These are phyloP conservation scores for Triticum aestivum DNA, from an alignment of 176 grass and related monocot species.

Conservation along the genomic window IWGSC_CS_RefSeq_v2.1 NC_057814.1:176756049-176756548, in stretches of 20 bases:
- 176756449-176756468: slow-evolving; percentile 97
- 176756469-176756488: slow-evolving; percentile 97
- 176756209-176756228: background rate
- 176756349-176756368: slow-evolving; percentile 8
- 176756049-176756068: slow-evolving; percentile 72
- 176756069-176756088: slow-evolving; percentile 78
- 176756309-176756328: slow-evolving; percentile 97
- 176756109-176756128: slow-evolving; percentile 96
- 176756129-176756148: slow-evolving; percentile 85
- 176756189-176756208: background rate
- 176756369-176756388: background rate
- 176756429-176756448: slow-evolving; percentile 94
- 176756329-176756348: slow-evolving; percentile 45
- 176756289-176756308: slow-evolving; percentile 94
- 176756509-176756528: background rate
- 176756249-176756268: slow-evolving; percentile 93
- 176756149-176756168: background rate
- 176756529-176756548: slow-evolving; percentile 8
- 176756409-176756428: background rate
- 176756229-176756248: slow-evolving; percentile 64
- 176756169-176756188: background rate
- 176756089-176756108: slow-evolving; percentile 88
- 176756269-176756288: slow-evolving; percentile 82
- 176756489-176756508: slow-evolving; percentile 79
- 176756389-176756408: background rate